A percentile compares a stretch with the other conserved stretches of the same genome.
phyloP scores from a whole-genome alignment of 257 asterid species.

The Paraleonurus japonicus region DNA sequence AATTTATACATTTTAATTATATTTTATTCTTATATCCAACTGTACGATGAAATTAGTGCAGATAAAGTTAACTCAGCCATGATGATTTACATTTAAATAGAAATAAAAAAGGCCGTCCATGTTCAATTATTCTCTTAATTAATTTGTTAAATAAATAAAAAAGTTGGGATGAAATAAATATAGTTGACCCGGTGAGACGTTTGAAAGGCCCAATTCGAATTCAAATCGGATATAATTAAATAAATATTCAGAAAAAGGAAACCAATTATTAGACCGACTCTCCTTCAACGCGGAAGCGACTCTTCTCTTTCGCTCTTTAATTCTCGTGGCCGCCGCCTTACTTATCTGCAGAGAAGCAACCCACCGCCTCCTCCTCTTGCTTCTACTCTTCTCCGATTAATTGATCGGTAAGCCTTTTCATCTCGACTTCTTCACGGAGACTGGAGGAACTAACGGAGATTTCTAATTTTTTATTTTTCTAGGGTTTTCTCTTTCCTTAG shows the following conservation, averaged over 20 bases:
- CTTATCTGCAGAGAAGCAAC: conserved; percentile 10
- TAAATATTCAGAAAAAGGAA: not conserved
- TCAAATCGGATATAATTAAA: not conserved
- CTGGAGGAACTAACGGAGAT: conserved; percentile 11
- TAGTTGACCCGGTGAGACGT: too few relatives aligned
- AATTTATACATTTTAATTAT: too few relatives aligned
- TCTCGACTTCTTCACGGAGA: conserved; percentile 21
- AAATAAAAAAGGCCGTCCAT: too few relatives aligned
- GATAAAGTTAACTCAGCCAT: too few relatives aligned
- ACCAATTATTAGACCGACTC: conserved; percentile 22
- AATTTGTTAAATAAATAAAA: too few relatives aligned
- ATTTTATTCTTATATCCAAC: too few relatives aligned
- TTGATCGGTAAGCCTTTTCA: conserved; percentile 24
- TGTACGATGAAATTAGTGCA: too few relatives aligned
- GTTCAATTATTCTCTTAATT: too few relatives aligned
- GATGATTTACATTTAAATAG: too few relatives aligned
- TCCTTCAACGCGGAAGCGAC: conserved; percentile 34
- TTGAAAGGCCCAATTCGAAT: conserved; percentile 22
- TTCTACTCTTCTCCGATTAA: conserved; percentile 1
- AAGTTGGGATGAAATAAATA: too few relatives aligned
- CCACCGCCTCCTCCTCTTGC: conserved; percentile 28
- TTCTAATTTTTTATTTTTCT: not conserved
- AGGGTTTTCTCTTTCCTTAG: conserved; percentile 29
- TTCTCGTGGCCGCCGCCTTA: conserved; percentile 29
- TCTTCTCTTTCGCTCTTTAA: not conserved